A percentile compares a stretch with the other conserved stretches of the same genome.
These are phyloP conservation scores for Gossypium arboreum DNA, from an alignment of 345 rosid species.

Conservation along the genomic window DNA sequence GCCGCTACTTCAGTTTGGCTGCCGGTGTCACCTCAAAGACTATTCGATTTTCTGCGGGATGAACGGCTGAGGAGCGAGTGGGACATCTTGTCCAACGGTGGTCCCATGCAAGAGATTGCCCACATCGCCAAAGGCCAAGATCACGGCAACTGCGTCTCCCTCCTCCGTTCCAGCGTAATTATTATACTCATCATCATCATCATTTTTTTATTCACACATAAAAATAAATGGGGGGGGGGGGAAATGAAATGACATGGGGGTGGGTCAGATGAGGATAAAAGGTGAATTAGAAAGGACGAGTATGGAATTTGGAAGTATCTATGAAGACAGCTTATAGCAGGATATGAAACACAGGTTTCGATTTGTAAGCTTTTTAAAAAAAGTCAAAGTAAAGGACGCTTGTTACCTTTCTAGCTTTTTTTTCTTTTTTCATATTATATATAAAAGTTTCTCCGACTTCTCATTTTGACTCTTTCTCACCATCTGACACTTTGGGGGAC, in stretches of 20 bases:
- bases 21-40: slow-evolving; percentile 68
- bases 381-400: slow-evolving; percentile 22
- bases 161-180: slow-evolving; percentile 76
- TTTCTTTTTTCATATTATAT: background rate
- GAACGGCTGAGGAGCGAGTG: slow-evolving; percentile 86
- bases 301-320: slow-evolving; percentile 17
- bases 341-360: background rate
- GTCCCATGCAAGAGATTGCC: slow-evolving; percentile 97
- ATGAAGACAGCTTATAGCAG: slow-evolving; percentile 12
- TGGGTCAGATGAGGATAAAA: slow-evolving; percentile 12
- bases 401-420: slow-evolving; percentile 7
- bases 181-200: background rate
- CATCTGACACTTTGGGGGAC: background rate
- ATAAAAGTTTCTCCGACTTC: slow-evolving; percentile 5
- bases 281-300: slow-evolving; percentile 6
- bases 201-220: background rate
- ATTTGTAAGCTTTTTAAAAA: background rate
- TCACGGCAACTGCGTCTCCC: slow-evolving; percentile 91
- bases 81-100: slow-evolving; percentile 94
- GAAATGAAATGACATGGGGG: background rate
- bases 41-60: slow-evolving; percentile 78
- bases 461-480: slow-evolving; percentile 26
- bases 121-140: slow-evolving; percentile 94
- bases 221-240: too few species aligned
- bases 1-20: slow-evolving; percentile 96